These are phyloP conservation scores for Viola pubescens DNA, from an alignment of 441 rosid genomes.

Conservation along the genomic window DNA sequence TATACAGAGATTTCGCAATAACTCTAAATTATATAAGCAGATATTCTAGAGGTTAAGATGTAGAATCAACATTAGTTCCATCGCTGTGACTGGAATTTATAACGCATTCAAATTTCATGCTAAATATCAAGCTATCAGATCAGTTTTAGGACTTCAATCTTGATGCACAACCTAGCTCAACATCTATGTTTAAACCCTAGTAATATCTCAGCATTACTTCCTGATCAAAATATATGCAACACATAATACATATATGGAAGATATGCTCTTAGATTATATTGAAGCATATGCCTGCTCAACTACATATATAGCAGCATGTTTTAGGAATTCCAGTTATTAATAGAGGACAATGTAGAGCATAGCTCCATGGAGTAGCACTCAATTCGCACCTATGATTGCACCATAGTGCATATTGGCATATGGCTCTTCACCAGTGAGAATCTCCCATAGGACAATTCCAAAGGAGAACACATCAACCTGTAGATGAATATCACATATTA, in stretches of 20 bases:
- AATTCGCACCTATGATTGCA: conserved; percentile 67
- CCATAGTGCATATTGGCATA: conserved; percentile 96
- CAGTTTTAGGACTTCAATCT: too few species aligned
- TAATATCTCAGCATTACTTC: not conserved
- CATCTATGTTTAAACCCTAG: not conserved
- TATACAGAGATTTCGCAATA: too few species aligned
- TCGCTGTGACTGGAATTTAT: too few species aligned
- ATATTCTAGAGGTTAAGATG: too few species aligned
- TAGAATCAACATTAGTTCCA: too few species aligned
- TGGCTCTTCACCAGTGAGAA: conserved; percentile 96
- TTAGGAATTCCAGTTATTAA: not conserved
- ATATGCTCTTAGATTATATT: too few species aligned
- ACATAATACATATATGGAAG: not conserved
- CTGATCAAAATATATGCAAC: not conserved
- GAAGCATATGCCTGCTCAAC: too few species aligned
- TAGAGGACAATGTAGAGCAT: not conserved
- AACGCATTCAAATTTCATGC: too few species aligned
- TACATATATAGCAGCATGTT: not conserved
- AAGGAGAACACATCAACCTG: conserved; percentile 96
- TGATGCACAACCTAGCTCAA: not conserved
- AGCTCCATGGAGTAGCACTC: not conserved
- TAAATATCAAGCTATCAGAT: too few species aligned
- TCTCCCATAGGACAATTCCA: conserved; percentile 91
- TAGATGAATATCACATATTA: conserved; percentile 11
- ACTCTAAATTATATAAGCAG: too few species aligned